Evolutionary conservation across 2,329 filamentous ascomycete genomes (phyloP).

Genomic region (Ceratocystis albifundus): DNA sequence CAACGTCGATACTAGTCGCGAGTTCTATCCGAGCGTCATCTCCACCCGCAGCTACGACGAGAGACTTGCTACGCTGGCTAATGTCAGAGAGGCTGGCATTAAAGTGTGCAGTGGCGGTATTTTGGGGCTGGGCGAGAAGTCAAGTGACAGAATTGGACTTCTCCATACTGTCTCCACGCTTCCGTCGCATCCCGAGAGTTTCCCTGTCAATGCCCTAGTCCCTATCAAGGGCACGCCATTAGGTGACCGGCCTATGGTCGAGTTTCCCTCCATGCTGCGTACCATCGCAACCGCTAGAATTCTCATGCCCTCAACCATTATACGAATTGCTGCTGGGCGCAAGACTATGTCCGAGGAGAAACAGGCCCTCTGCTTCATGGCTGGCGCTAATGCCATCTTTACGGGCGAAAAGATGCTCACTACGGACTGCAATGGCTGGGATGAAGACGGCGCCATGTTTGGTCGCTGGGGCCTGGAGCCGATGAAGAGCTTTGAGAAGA

Average conservation of each 20-base stretch:
- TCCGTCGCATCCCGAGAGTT: constrained; percentile 73
- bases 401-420: constrained; percentile 94
- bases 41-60: constrained; percentile 81
- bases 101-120: constrained; percentile 88
- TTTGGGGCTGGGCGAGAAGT: constrained; percentile 68
- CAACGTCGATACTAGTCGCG: constrained; percentile 81
- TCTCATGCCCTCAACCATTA: constrained; percentile 74
- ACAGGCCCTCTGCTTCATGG: constrained; percentile 80
- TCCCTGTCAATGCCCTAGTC: constrained; percentile 83
- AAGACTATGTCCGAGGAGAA: constrained; percentile 80
- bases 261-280: constrained; percentile 66
- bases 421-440: constrained; percentile 82
- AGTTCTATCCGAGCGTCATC: constrained; percentile 80
- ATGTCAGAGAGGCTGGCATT: constrained; percentile 76
- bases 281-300: constrained; percentile 76
- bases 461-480: constrained; percentile 68
- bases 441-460: constrained; percentile 77
- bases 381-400: constrained; percentile 87
- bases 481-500: constrained; percentile 49
- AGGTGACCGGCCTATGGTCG: constrained; percentile 58
- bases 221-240: constrained; percentile 84
- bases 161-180: constrained; percentile 73
- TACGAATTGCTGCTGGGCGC: constrained; percentile 72
- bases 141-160: constrained; percentile 68
- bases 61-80: constrained; percentile 62